Percentiles rank a stretch among this genome's conserved stretches.
Conservation (phyloP, 306 rosid genomes). For the Herpetospermum pedunculosum region DNA sequence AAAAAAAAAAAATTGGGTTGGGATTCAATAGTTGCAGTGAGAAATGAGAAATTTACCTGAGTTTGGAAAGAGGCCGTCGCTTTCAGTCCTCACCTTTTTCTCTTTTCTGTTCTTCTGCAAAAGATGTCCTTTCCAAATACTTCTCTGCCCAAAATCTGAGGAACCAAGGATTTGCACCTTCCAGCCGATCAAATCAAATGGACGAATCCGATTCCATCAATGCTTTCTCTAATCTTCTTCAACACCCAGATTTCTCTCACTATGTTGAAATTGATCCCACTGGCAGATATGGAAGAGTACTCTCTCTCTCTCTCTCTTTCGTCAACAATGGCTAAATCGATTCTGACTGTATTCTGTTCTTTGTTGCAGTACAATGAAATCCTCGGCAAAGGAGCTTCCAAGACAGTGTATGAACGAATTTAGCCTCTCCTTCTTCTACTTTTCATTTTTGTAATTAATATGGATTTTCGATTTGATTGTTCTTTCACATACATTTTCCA, state of each 20-base stretch:
- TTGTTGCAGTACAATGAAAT: constrained; percentile 66
- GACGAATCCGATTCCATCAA: neutral
- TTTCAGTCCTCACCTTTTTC: neutral
- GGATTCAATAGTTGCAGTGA: neutral
- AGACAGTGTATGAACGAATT: constrained; percentile 57
- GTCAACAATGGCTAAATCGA: no score
- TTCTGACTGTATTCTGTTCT: constrained; percentile 11
- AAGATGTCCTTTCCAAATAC: neutral
- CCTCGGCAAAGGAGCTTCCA: constrained; percentile 95
- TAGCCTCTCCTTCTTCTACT: constrained; percentile 1
- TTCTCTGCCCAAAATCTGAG: neutral
- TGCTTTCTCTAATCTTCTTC: neutral
- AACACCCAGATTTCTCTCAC: constrained; percentile 32
- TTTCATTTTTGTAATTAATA: neutral
- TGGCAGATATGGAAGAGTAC: constrained; percentile 94
- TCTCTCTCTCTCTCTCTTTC: neutral
- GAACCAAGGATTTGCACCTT: neutral
- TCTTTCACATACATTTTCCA: neutral
- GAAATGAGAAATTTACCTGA: neutral
- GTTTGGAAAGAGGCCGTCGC: neutral
- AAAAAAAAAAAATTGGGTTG: no score
- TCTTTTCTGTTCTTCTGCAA: neutral
- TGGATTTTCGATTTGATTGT: neutral
- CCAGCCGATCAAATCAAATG: neutral
- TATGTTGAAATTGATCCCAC: constrained; percentile 92